Evolutionary conservation across 768 basidiomycete species (phyloP).

Genomic region (Trametes cinnabarina): DNA sequence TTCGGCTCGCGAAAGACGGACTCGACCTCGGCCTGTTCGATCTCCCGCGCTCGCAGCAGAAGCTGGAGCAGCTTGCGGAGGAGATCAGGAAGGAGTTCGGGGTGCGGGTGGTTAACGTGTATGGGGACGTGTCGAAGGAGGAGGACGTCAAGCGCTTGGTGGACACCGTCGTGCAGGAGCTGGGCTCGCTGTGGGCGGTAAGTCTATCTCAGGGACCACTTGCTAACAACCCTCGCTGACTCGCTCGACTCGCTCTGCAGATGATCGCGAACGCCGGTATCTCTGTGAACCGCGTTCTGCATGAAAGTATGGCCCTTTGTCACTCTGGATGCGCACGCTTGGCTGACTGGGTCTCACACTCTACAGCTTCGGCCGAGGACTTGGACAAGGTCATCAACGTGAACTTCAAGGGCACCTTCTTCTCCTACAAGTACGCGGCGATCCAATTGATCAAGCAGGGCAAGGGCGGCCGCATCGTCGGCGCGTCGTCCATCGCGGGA

Average conservation of each 20-base stretch:
- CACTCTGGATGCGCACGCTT: too few species aligned
- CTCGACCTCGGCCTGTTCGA: slow-evolving; percentile 26
- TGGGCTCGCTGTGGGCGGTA: slow-evolving; percentile 51
- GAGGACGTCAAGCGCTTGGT: slow-evolving; percentile 43
- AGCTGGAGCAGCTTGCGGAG: slow-evolving; percentile 16
- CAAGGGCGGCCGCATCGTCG: slow-evolving; percentile 40
- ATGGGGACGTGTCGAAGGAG: slow-evolving; percentile 43
- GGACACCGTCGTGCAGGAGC: slow-evolving; percentile 23
- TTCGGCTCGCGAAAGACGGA: slow-evolving; percentile 26
- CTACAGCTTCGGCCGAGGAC: slow-evolving; percentile 29
- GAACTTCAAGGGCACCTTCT: slow-evolving; percentile 42
- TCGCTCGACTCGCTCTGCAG: slow-evolving; percentile 5
- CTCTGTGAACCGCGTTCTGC: slow-evolving; percentile 15
- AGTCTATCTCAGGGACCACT: slow-evolving; percentile 15
- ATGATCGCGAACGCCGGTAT: slow-evolving; percentile 33
- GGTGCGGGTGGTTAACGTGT: slow-evolving; percentile 24
- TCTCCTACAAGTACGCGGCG: slow-evolving; percentile 42
- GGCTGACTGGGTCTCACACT: not conserved
- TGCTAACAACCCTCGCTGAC: not conserved
- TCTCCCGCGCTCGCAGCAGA: slow-evolving; percentile 13
- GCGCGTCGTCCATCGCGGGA: slow-evolving; percentile 28
- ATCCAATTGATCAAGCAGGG: slow-evolving; percentile 42
- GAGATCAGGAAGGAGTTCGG: slow-evolving; percentile 18
- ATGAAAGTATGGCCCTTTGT: slow-evolving; percentile 10
- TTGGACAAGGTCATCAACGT: slow-evolving; percentile 35